Conservation (phyloP, 2,329 filamentous ascomycete species). For the Calonectria pseudoreteaudii region DNA sequence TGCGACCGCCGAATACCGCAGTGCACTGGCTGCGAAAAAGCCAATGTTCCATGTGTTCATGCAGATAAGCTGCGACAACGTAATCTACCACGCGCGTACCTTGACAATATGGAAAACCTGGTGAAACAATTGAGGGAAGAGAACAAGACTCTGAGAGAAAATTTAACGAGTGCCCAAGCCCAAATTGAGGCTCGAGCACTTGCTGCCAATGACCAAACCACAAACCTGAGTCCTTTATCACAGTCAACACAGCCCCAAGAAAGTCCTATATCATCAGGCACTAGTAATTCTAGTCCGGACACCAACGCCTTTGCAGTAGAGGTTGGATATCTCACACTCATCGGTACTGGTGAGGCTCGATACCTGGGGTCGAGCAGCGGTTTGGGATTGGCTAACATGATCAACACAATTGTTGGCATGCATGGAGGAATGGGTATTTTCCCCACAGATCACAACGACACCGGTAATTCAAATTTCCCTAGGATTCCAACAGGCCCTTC, state of each 20-base stretch:
- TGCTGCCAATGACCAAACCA: not conserved
- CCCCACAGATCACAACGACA: not conserved
- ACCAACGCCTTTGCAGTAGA: slow-evolving; percentile 18
- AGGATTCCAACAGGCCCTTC: not conserved
- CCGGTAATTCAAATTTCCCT: not conserved
- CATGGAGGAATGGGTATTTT: not conserved
- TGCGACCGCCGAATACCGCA: slow-evolving; percentile 24
- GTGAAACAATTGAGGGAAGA: slow-evolving; percentile 10
- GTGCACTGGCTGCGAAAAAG: slow-evolving; percentile 22
- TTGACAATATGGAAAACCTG: slow-evolving; percentile 14
- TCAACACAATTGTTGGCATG: not conserved
- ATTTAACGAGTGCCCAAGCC: not conserved
- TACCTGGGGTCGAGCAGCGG: slow-evolving; percentile 24
- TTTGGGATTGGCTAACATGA: slow-evolving; percentile 15
- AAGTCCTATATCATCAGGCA: not conserved
- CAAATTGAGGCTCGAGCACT: not conserved
- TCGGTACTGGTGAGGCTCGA: slow-evolving; percentile 19
- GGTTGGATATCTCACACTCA: slow-evolving; percentile 19
- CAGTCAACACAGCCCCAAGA: not conserved
- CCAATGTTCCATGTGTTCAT: slow-evolving; percentile 12
- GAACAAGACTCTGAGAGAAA: slow-evolving; percentile 9
- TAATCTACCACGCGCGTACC: slow-evolving; percentile 16
- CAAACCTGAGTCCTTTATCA: not conserved
- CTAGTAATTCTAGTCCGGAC: not conserved
- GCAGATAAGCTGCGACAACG: slow-evolving; percentile 24